Conservation (phyloP, 2,329 filamentous ascomycete species). For the Amylocarpus encephaloides region DNA sequence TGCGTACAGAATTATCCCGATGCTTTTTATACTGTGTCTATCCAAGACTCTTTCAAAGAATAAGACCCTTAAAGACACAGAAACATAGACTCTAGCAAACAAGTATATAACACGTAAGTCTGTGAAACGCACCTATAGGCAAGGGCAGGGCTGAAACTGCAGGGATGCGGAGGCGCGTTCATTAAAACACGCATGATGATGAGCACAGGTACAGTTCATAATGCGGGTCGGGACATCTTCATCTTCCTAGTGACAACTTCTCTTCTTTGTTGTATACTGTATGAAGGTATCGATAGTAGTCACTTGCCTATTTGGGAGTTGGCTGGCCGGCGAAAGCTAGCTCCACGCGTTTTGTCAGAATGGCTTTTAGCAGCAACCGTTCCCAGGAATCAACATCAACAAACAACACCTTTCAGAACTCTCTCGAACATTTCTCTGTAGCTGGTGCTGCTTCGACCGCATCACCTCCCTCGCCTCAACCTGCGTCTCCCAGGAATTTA, state of each 20-base stretch:
- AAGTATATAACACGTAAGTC: too few species aligned
- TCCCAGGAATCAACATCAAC: conserved; percentile 9
- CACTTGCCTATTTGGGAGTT: background rate
- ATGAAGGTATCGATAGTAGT: background rate
- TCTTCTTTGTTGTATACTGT: background rate
- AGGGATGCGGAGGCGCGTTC: conserved; percentile 3
- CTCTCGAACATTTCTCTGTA: conserved; percentile 38
- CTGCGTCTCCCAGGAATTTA: conserved; percentile 9
- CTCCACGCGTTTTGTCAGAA: background rate
- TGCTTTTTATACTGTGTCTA: background rate
- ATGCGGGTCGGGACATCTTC: conserved; percentile 2
- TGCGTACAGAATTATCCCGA: background rate
- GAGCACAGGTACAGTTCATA: conserved; percentile 1
- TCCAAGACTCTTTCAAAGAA: too few species aligned
- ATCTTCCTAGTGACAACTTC: conserved; percentile 1
- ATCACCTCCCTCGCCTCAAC: conserved; percentile 14
- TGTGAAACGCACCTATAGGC: conserved; percentile 1
- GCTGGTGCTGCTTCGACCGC: conserved; percentile 14
- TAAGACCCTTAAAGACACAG: too few species aligned
- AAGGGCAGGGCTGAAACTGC: conserved; percentile 4
- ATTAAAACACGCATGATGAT: conserved; percentile 2
- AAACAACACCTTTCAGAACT: conserved; percentile 26
- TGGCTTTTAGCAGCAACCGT: background rate
- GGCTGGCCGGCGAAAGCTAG: background rate
- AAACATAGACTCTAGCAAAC: too few species aligned